Evolutionary conservation across 148 eudicot species (phyloP), one percentile per base, ranked within the genome.

Genomic region (Camellia granthamiana): DNA sequence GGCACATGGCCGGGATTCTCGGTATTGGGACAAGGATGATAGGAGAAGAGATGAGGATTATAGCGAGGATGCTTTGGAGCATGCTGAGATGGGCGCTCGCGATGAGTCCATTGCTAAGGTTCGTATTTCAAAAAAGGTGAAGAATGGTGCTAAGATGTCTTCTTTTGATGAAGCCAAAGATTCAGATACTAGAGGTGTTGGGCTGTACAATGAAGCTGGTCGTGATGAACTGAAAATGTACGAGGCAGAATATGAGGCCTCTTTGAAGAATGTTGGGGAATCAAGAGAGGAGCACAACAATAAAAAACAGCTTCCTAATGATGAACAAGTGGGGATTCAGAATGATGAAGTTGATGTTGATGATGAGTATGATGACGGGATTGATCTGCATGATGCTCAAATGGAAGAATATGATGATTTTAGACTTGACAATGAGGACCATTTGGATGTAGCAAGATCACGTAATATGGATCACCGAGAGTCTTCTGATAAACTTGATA

Each of bases 1-100:
- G 8, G 75, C 88, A 59, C 93, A 91, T 86, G 99, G 93, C n/a
- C 88, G 94, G 76, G 99, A 96, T 86, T 96, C 99, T 78, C 86
- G 98, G 74, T 85, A 96, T 82, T 96, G 99, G 99, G 99, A 96
- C 84, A 84, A 86, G 76, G 99, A 96, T 86, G 99, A 96, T 84
- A 88, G 99, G 87, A 92, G 97, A 84, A 92, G 99, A 84, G 99
- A 92, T 88, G 97, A 88, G n/a, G 99, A 94, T 82, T 94, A 96
- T 71, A 84, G 78, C 78, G 99, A 93, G 86, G 95, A 92, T 73
- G 91, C 81, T 63, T 60, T 83, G 76, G 82, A 86, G 80, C 88
- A 85, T 78, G 69, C 84, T 84, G 84, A 74, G 42, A 70, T 42
- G 74, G 84, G 51, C 78, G 70, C 68, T 69, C 87, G 66, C 70